phyloP scores from a whole-genome alignment of 2,329 filamentous ascomycete genomes.

The Thermothelomyces thermophilus region DNA sequence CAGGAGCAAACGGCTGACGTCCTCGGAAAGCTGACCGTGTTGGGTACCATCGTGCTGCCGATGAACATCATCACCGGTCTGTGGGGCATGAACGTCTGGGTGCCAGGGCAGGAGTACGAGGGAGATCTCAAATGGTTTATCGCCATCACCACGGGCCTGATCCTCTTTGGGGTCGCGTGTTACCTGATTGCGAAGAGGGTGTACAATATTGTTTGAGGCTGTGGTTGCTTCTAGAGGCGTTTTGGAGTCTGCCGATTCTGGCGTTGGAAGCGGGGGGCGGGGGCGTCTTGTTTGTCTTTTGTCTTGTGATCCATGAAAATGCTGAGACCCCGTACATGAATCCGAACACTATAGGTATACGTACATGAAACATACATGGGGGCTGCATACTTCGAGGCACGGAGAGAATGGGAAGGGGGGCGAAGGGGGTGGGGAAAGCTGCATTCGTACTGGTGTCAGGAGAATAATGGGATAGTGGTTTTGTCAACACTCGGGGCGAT shows the following conservation, averaged over 20 bases:
- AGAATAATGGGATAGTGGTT: too few relatives aligned
- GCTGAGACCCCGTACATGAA: too few relatives aligned
- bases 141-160: slow-evolving; percentile 64
- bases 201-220: slow-evolving; percentile 63
- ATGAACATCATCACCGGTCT: slow-evolving; percentile 99
- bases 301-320: too few relatives aligned
- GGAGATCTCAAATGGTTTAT: slow-evolving; percentile 69
- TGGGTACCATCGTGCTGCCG: slow-evolving; percentile 93
- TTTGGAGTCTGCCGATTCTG: not conserved
- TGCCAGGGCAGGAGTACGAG: slow-evolving; percentile 83
- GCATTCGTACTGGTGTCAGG: too few relatives aligned
- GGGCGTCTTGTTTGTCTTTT: not conserved
- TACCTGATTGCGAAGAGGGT: slow-evolving; percentile 78
- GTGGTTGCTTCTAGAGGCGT: not conserved
- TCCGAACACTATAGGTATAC: too few relatives aligned
- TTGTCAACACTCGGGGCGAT: too few relatives aligned
- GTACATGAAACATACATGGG: too few relatives aligned
- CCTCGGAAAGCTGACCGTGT: slow-evolving; percentile 85
- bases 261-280: not conserved
- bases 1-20: slow-evolving; percentile 95
- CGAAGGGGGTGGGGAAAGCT: too few relatives aligned
- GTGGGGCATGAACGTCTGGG: slow-evolving; percentile 98
- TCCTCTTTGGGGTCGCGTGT: slow-evolving; percentile 73
- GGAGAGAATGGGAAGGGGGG: too few relatives aligned
- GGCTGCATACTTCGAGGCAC: too few relatives aligned